phyloP scores from a whole-genome alignment of 208 protist genomes.

The Trypanosoma vivax region DNA sequence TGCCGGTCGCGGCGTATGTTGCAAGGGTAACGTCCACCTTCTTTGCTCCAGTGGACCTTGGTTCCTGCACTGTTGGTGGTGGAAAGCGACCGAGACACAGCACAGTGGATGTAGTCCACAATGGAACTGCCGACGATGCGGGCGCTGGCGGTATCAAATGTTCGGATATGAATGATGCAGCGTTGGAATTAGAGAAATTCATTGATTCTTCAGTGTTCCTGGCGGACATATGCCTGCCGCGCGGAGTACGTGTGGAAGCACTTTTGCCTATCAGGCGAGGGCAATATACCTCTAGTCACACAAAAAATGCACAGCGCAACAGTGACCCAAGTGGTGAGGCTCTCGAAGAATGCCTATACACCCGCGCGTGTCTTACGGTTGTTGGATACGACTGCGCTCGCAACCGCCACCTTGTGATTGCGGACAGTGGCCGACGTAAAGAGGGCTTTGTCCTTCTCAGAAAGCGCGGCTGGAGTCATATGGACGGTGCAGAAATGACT shows the following conservation, averaged over 20 bases:
- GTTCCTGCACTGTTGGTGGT: neutral
- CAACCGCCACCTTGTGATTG: constrained; percentile 36
- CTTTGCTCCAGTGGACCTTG: constrained; percentile 6
- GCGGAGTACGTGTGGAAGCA: constrained; percentile 18
- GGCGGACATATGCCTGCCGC: neutral
- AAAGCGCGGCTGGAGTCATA: neutral
- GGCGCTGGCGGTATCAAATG: no score
- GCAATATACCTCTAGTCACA: constrained; percentile 1
- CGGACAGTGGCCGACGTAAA: constrained; percentile 18
- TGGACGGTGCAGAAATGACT: neutral
- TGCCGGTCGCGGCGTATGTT: constrained; percentile 37
- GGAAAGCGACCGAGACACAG: constrained; percentile 11
- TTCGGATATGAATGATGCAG: neutral
- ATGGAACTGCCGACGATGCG: no score
- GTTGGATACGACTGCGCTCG: constrained; percentile 53
- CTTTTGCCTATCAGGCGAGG: constrained; percentile 9
- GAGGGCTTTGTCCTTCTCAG: constrained; percentile 9
- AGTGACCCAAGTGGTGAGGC: neutral
- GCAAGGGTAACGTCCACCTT: constrained; percentile 7
- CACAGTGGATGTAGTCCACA: no score
- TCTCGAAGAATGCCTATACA: constrained; percentile 1
- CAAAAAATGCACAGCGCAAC: neutral
- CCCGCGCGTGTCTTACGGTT: constrained; percentile 27
- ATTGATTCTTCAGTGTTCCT: neutral
- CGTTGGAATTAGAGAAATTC: neutral